Conservation (phyloP, 768 basidiomycete genomes). For the Rhizopogon salebrosus region DNA sequence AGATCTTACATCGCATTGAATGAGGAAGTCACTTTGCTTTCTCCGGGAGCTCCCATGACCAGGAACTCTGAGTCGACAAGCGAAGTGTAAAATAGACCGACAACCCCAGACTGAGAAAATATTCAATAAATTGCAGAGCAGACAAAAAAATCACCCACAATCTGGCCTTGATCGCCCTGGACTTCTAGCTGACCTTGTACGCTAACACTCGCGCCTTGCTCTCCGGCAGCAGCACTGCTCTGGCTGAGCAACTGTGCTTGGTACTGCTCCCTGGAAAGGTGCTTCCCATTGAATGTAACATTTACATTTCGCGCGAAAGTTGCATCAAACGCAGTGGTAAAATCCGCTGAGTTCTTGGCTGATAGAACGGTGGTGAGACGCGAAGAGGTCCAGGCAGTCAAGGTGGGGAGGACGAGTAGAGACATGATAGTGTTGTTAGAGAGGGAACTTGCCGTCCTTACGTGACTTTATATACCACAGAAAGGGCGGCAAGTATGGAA, state of each 20-base stretch:
- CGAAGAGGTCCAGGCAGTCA: slow-evolving; percentile 37
- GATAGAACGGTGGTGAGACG: slow-evolving; percentile 33
- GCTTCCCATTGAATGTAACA: slow-evolving; percentile 37
- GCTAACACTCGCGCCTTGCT: slow-evolving; percentile 14
- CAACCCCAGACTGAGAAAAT: slow-evolving; percentile 20
- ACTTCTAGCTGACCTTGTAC: slow-evolving; percentile 24
- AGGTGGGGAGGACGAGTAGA: slow-evolving; percentile 32
- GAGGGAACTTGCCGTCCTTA: too few species aligned
- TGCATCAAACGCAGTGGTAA: slow-evolving; percentile 34
- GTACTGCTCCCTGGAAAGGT: slow-evolving; percentile 35
- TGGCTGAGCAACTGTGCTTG: slow-evolving; percentile 28
- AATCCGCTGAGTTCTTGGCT: slow-evolving; percentile 30
- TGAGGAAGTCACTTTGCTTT: slow-evolving; percentile 28
- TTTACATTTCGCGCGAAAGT: slow-evolving; percentile 32
- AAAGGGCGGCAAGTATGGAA: background rate
- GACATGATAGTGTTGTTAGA: slow-evolving; percentile 14
- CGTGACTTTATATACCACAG: background rate
- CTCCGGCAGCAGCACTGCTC: slow-evolving; percentile 16
- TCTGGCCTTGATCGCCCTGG: slow-evolving; percentile 19
- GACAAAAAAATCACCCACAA: slow-evolving; percentile 14
- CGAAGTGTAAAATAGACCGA: slow-evolving; percentile 35
- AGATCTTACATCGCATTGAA: slow-evolving; percentile 34
- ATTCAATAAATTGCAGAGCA: background rate
- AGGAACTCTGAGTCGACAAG: slow-evolving; percentile 28
- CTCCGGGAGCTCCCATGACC: slow-evolving; percentile 28